phyloP scores from a whole-genome alignment of 2,329 filamentous ascomycete species.

The Colletotrichum karsti region DNA sequence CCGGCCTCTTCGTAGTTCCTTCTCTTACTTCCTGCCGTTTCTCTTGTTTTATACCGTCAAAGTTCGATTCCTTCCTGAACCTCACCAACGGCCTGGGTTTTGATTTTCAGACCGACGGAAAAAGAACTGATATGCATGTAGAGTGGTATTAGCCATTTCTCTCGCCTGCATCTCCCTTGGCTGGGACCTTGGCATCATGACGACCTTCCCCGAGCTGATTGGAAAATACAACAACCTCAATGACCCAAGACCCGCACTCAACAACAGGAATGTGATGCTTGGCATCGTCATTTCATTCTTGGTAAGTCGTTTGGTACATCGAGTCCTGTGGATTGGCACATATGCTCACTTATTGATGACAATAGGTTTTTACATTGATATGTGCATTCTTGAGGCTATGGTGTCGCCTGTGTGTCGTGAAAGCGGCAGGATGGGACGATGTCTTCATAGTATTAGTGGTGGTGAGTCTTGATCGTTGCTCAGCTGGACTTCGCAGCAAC shows the following conservation, averaged over 20 bases:
- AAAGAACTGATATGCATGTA: neutral
- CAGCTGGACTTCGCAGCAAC: neutral
- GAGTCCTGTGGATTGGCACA: no score
- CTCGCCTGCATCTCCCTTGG: neutral
- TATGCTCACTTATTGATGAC: neutral
- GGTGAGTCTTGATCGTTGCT: neutral
- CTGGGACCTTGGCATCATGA: slow-evolving; percentile 1
- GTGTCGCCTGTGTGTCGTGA: slow-evolving; percentile 22
- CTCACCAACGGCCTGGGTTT: no score
- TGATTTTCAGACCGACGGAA: neutral
- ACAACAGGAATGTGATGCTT: slow-evolving; percentile 18
- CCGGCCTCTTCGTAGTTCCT: neutral
- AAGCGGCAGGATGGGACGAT: slow-evolving; percentile 29
- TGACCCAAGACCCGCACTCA: slow-evolving; percentile 26
- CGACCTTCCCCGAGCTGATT: slow-evolving; percentile 17
- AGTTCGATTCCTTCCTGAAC: no score
- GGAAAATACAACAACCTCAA: slow-evolving; percentile 27
- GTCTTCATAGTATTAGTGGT: slow-evolving; percentile 27
- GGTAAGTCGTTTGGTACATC: slow-evolving; percentile 5
- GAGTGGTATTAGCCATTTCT: neutral
- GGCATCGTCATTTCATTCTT: slow-evolving; percentile 29
- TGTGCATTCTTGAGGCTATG: slow-evolving; percentile 23
- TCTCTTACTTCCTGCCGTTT: neutral
- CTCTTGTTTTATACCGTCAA: neutral
- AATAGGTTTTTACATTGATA: slow-evolving; percentile 9